Evolutionary conservation across 2,329 filamentous ascomycete genomes (phyloP).

Genomic region (Tolypocladium inflatum): DNA sequence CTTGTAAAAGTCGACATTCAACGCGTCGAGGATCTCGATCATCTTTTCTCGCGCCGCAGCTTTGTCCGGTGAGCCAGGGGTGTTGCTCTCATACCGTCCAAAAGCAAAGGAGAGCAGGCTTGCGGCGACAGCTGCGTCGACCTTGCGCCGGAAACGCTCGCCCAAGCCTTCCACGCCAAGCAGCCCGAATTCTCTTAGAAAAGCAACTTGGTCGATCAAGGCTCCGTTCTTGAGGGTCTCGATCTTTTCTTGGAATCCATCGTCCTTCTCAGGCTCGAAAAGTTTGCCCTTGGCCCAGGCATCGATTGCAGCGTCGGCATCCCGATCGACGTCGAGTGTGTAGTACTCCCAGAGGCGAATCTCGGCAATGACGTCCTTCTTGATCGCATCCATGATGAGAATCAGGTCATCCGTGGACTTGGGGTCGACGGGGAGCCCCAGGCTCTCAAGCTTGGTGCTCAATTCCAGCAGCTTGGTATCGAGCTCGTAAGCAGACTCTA

Average conservation of each 20-base stretch:
- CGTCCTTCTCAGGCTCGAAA: conserved; percentile 38
- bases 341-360: conserved; percentile 93
- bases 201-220: conserved; percentile 45
- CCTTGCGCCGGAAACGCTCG: conserved; percentile 63
- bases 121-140: conserved; percentile 62
- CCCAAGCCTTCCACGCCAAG: conserved; percentile 65
- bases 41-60: conserved; percentile 44
- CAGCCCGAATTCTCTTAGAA: conserved; percentile 61
- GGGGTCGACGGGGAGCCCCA: conserved; percentile 69
- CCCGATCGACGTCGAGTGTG: conserved; percentile 65
- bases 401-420: conserved; percentile 63
- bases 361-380: conserved; percentile 66
- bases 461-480: conserved; percentile 61
- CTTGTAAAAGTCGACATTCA: conserved; percentile 82
- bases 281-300: conserved; percentile 59
- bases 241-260: conserved; percentile 23
- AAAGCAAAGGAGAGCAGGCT: conserved; percentile 30
- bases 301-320: conserved; percentile 58
- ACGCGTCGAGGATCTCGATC: conserved; percentile 61
- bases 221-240: conserved; percentile 36
- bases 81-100: conserved; percentile 54
- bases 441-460: conserved; percentile 58
- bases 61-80: conserved; percentile 34
- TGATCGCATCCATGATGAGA: conserved; percentile 75
- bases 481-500: conserved; percentile 54